Base-by-base conservation (phyloP, 2,329 filamentous ascomycete species). In the Hypoxylon sp. region DNA sequence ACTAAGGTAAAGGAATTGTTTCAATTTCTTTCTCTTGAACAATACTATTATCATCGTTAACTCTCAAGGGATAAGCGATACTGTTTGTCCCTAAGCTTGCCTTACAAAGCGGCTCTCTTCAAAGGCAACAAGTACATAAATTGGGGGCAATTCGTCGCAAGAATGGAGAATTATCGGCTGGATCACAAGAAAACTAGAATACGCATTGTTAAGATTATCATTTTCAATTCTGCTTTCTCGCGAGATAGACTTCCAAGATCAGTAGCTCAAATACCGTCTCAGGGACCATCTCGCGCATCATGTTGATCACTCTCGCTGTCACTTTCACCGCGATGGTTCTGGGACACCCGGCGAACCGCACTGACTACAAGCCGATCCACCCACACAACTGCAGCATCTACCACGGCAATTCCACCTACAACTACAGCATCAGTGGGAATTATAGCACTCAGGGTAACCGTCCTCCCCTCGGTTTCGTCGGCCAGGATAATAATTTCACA, bases 401-500 rank as follows among this genome's bases (percentile, higher is more conserved):
- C 17, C 52, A 61, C 22, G 37, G 22, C 17, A 22, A 9, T 17
- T 10, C 14, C 13, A 22, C 14, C 8, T 57, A 19, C 17, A 66
- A 57, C 48, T 48, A 44, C 13, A 61, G 35, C 8, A 22, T 3
- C 44, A 19, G 22, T 47, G 9, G 10, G 29, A 22, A 13, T 29
- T 13, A 13, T 3, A 24, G 17, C n/a, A 24, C 9, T 13, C 31
- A 5, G 13, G 3, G 19, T 29, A 51, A 33, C 14, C n/a, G 29
- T 14, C 37, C 29, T 13, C 37, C 29, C 9, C 9, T 58, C 1
- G 65, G 60, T 1, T 64, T 67, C 22, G 33, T 67, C n/a, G 65
- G 65, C 26, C 65, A 67, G 46, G 35, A 67, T 55, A 10, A 55
- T 1, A 53, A 64, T 17, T 10, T 19, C 29, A 53, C 50, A 5